Conservation (phyloP, 306 rosid species). For the Vigna unguiculata region DNA sequence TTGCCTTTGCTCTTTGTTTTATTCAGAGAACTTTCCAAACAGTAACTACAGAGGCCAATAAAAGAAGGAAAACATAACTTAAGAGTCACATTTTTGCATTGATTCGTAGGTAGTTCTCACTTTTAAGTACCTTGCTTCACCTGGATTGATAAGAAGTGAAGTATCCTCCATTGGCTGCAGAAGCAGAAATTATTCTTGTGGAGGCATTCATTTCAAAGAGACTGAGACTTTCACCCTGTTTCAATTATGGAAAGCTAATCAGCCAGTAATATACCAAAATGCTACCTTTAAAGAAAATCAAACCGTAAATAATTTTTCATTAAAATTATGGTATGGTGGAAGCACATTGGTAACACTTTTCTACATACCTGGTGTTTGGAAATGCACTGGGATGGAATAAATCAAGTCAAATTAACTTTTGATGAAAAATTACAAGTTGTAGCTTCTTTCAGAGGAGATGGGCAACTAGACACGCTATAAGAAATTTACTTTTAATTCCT, state of each 20-base stretch:
- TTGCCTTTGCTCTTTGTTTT: constrained; percentile 81
- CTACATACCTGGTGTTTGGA: not conserved
- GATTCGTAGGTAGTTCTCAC: constrained; percentile 40
- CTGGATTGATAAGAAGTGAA: constrained; percentile 97
- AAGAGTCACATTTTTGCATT: constrained; percentile 35
- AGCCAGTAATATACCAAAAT: constrained; percentile 14
- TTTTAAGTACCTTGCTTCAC: constrained; percentile 90
- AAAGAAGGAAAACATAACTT: constrained; percentile 30
- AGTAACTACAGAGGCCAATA: constrained; percentile 60
- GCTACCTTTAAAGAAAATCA: constrained; percentile 6
- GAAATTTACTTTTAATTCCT: not conserved
- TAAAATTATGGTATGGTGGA: not conserved
- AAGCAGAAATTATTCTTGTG: constrained; percentile 69
- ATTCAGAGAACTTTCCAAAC: constrained; percentile 82
- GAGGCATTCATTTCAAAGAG: constrained; percentile 66
- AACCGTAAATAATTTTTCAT: not conserved
- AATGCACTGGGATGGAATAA: not conserved
- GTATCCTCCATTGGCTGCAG: constrained; percentile 75
- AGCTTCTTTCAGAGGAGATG: not conserved
- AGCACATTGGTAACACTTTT: not conserved
- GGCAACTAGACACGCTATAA: not conserved
- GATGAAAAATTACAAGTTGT: not conserved
- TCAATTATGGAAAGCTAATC: constrained; percentile 35
- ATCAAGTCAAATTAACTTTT: not conserved
- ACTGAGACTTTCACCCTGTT: constrained; percentile 86